Evolutionary conservation across 495 filamentous ascomycete species (phyloP), one percentile per base, ranked within the genome.

Genomic region (Cetradonia linearis): DNA sequence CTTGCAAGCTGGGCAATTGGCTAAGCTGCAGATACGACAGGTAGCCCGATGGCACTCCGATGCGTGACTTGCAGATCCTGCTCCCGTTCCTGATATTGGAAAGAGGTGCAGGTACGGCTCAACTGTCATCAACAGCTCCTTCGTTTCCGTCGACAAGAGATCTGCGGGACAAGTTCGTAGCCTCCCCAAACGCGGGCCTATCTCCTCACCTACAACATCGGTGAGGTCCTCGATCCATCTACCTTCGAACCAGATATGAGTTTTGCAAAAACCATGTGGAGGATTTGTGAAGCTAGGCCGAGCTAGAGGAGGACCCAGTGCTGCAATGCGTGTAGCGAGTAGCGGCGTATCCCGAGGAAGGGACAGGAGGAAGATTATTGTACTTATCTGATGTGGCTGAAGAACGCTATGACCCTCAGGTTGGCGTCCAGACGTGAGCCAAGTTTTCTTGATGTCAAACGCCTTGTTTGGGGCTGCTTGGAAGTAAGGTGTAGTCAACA

Each of bases 1-100:
- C 16, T 33, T 61, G 5, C 59, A 61, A 11, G 59, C 59, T 4
- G 37, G n/a, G 20, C 59, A 61, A n/a, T 8, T 58, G 10, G 56
- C 44, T 7, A 34, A 18, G n/a, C 8, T 50, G 46, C 38, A 37
- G 2, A 60, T 20, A 49, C 23, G n/a, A 16, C 38, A 46, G 0
- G 7, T 34, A 5, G 20, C 16, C 18, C 28, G 11, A 42, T 34
- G 14, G n/a, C 37, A 44, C 23, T 30, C 40, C 2, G 7, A 4
- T 0, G 18, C 8, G 14, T 61, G 30, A n/a, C 25, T 34, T 13
- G 0, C 2, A 8, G 18, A 11, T n/a, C 31, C 31, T 16, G 1
- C 31, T 23, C 33, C 27, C 16, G 4, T 0, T 8, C 42, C 31
- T 23, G 0, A 8, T 1, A 8, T 5, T 2, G 40, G 18, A 16